These are phyloP conservation scores for Globisporangium radiosum DNA, from an alignment of 352 stramenopile species.

Conservation along the genomic window DNA sequence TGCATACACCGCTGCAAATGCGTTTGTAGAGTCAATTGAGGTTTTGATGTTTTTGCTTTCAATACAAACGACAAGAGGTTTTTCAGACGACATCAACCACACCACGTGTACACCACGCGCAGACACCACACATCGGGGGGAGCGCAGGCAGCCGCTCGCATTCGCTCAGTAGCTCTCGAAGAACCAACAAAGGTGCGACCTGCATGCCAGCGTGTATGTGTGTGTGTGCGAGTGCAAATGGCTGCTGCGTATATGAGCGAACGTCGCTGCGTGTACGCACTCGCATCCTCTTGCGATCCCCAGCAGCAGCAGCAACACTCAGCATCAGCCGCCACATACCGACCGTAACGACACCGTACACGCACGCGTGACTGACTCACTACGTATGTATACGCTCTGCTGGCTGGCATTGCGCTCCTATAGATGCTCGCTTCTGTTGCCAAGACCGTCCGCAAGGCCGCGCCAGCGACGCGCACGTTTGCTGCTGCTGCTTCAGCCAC, in stretches of 20 bases:
- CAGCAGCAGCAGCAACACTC: no score
- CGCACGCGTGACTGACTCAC: no score
- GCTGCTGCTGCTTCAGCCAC: slow-evolving; percentile 23
- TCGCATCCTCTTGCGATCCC: no score
- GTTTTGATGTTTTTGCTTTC: not conserved
- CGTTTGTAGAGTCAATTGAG: not conserved
- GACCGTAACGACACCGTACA: no score
- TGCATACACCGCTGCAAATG: not conserved
- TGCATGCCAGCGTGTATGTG: not conserved
- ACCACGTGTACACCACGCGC: not conserved
- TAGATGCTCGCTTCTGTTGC: slow-evolving; percentile 70
- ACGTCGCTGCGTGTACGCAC: not conserved
- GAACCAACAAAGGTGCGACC: slow-evolving; percentile 14
- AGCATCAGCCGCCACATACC: no score
- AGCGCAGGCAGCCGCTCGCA: slow-evolving; percentile 1
- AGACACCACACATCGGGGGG: not conserved
- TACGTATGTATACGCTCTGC: not conserved
- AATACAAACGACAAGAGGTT: not conserved
- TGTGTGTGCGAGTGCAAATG: not conserved
- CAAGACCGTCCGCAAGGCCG: slow-evolving; percentile 55
- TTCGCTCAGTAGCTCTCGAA: slow-evolving; percentile 17
- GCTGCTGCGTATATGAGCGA: not conserved
- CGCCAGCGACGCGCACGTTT: slow-evolving; percentile 30
- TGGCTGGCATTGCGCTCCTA: not conserved
- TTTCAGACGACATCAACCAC: not conserved